Conservation (phyloP, 1,139 yeast species). For the Fermentozyma sake region DNA sequence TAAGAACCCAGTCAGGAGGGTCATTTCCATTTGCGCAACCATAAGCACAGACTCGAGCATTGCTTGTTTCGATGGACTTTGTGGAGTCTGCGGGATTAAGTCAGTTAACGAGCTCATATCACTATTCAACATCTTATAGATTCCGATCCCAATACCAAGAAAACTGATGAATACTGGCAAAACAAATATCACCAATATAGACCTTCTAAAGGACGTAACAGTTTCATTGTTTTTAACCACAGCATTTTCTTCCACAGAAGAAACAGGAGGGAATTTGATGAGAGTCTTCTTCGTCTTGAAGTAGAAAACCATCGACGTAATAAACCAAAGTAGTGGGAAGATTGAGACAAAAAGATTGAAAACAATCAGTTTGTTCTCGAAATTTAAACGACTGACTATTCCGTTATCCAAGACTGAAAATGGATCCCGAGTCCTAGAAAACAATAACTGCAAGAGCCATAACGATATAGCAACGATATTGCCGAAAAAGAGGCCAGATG, state of each 20-base stretch:
- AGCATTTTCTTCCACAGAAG: conserved; percentile 14
- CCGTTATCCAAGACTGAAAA: conserved; percentile 1
- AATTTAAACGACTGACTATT: background rate
- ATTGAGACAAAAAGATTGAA: background rate
- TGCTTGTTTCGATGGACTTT: conserved; percentile 1
- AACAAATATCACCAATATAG: conserved; percentile 26
- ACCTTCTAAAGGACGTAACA: conserved; percentile 23
- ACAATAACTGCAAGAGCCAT: background rate
- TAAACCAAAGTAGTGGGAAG: conserved; percentile 13
- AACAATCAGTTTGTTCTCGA: too few relatives aligned
- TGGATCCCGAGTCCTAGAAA: background rate
- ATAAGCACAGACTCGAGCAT: conserved; percentile 3
- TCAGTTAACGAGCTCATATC: background rate
- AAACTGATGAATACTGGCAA: conserved; percentile 21
- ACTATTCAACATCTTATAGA: conserved; percentile 2
- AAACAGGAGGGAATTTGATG: conserved; percentile 28
- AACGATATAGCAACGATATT: conserved; percentile 6
- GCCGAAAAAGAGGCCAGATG: conserved; percentile 13
- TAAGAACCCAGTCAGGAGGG: conserved; percentile 1
- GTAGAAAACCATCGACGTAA: conserved; percentile 17
- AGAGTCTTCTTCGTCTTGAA: conserved; percentile 27
- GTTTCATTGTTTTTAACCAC: conserved; percentile 18
- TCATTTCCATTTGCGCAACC: conserved; percentile 3
- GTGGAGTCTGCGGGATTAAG: too few relatives aligned
- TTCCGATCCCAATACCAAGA: conserved; percentile 3